Conservation (phyloP, 2,329 filamentous ascomycete species). For the Chalara sp. region DNA sequence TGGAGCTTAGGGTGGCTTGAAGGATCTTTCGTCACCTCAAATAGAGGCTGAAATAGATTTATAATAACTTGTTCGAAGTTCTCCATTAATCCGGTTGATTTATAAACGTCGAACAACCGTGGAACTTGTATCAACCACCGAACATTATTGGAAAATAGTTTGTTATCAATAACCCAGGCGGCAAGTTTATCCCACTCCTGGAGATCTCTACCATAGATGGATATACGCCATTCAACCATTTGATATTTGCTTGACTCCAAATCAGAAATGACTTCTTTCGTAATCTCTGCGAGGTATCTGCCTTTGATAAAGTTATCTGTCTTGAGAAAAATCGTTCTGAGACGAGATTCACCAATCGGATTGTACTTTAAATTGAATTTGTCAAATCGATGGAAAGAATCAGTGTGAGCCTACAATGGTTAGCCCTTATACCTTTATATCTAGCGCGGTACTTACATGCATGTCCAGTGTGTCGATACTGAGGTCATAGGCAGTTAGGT, state of each 20-base stretch:
- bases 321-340: conserved; percentile 97
- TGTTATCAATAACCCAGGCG: conserved; percentile 96
- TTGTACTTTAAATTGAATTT: conserved; percentile 99
- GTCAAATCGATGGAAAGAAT: conserved; percentile 97
- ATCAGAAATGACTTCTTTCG: conserved; percentile 95
- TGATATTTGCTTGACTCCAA: conserved; percentile 98
- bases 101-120: conserved; percentile 92
- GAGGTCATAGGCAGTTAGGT: conserved; percentile 91
- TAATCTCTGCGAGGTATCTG: conserved; percentile 93
- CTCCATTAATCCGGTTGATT: conserved; percentile 77
- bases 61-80: conserved; percentile 84
- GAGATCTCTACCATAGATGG: conserved; percentile 85
- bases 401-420: conserved; percentile 69
- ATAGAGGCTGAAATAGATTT: conserved; percentile 90
- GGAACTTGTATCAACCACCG: conserved; percentile 96
- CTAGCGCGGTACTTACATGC: conserved; percentile 62
- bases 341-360: conserved; percentile 86
- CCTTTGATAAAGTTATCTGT: conserved; percentile 97
- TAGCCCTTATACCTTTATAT: conserved; percentile 1
- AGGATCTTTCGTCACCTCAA: conserved; percentile 88
- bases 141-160: conserved; percentile 94
- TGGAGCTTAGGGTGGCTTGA: conserved; percentile 86
- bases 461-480: conserved; percentile 98
- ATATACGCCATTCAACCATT: conserved; percentile 99
- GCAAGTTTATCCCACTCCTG: conserved; percentile 98